Evolutionary conservation across 257 asterid genomes (phyloP).

Genomic region (Fraxinus pennsylvanica): DNA sequence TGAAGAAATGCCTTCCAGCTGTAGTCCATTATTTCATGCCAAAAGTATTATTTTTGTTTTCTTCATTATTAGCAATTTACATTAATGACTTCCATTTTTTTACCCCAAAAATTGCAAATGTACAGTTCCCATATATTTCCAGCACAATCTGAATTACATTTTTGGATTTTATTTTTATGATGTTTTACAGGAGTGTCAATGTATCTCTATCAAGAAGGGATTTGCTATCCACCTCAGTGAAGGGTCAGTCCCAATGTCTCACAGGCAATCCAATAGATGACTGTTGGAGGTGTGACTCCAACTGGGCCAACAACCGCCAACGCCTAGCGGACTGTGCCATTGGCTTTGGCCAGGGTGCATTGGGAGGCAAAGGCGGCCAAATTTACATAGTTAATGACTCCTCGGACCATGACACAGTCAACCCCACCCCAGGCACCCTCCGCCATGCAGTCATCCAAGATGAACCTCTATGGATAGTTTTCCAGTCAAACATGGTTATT

Average conservation of each 20-base stretch:
- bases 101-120: conserved; percentile 7
- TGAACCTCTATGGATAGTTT: conserved; percentile 82
- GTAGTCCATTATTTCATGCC: conserved; percentile 16
- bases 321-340: conserved; percentile 73
- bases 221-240: conserved; percentile 35
- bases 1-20: conserved; percentile 18
- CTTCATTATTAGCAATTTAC: conserved; percentile 10
- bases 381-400: conserved; percentile 69
- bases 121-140: background rate
- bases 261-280: conserved; percentile 61
- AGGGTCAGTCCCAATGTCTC: conserved; percentile 56
- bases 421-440: conserved; percentile 76
- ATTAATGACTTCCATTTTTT: background rate
- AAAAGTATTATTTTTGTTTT: background rate
- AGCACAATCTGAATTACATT: background rate
- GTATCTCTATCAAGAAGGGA: conserved; percentile 55
- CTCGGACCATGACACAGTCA: conserved; percentile 54
- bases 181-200: conserved; percentile 48
- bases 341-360: conserved; percentile 67
- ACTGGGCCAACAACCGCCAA: conserved; percentile 62
- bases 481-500: conserved; percentile 61
- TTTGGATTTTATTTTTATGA: background rate
- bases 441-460: conserved; percentile 85
- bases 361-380: conserved; percentile 76
- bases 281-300: conserved; percentile 57